Percentiles rank a stretch among this genome's conserved stretches.
phyloP scores from a whole-genome alignment of 768 basidiomycete species.

The Suillus discolor region DNA sequence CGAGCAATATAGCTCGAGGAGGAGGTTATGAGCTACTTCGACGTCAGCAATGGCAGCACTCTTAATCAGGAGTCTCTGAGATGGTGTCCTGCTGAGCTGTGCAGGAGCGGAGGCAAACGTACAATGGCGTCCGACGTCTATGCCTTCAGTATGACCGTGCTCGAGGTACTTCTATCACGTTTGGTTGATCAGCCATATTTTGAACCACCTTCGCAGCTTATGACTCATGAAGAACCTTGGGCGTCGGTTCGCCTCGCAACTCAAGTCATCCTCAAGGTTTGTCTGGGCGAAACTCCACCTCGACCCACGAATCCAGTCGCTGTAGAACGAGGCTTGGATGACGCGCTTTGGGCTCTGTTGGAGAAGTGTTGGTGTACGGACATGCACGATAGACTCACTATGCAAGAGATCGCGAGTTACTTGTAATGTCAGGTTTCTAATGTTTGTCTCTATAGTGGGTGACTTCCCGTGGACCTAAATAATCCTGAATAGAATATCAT shows the following conservation, averaged over 20 bases:
- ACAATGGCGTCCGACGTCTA: slow-evolving; percentile 55
- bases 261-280: slow-evolving; percentile 49
- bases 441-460: neutral
- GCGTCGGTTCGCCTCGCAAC: slow-evolving; percentile 49
- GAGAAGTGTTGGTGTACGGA: slow-evolving; percentile 43
- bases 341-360: slow-evolving; percentile 48
- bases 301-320: slow-evolving; percentile 40
- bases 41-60: slow-evolving; percentile 7
- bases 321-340: slow-evolving; percentile 44
- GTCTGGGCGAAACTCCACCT: slow-evolving; percentile 42
- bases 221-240: slow-evolving; percentile 58
- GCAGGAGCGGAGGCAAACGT: slow-evolving; percentile 47
- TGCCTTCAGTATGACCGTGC: slow-evolving; percentile 56
- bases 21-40: slow-evolving; percentile 41
- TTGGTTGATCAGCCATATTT: neutral
- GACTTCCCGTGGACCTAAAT: too few species aligned
- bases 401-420: slow-evolving; percentile 33
- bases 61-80: slow-evolving; percentile 31
- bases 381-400: slow-evolving; percentile 40
- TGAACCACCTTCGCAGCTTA: slow-evolving; percentile 34
- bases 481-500: too few species aligned
- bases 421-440: neutral
- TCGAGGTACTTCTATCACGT: slow-evolving; percentile 43
- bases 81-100: slow-evolving; percentile 61
- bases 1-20: slow-evolving; percentile 47